Base-by-base conservation (phyloP, 192 early-diverging fungal species). In the Entophlyctis helioformis region DNA sequence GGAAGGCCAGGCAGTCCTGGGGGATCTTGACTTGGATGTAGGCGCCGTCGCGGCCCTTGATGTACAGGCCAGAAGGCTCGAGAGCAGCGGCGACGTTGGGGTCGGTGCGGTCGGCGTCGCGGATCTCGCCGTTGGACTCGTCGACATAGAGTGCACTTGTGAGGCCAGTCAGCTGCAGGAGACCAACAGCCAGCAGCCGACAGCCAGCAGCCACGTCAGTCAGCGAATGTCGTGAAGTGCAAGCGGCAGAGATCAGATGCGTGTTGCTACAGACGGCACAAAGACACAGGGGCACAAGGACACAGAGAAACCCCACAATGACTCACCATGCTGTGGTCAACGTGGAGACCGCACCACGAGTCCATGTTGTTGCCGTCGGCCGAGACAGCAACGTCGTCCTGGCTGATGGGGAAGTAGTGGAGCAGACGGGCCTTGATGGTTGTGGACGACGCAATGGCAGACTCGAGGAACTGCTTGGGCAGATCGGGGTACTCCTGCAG, bases 341-440 rank as follows among this genome's bases (percentile, higher is more conserved):
- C 32, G 46, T 84, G 82, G 66, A 77, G 68, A 13, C 82, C 82
- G 29, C 82, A 81, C 82, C 79, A 82, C 7, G 71, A 70, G 45
- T 73, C 80, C 47, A 66, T 65, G 53, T 60, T 57, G 19, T 53
- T 54, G 19, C 28, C 42, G 28, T 50, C 50, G 22, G 19, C 36
- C 3, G 37, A n/a, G 2, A 29, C 36, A 13, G 33, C 38, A 4
- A 33, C 39, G 6, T 45, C 58, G 16, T 44, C 43, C 29, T 58
- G 48, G 5, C 36, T 36, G 15, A 69, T 53, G 0, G 81, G 76
- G 54, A 71, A 84, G 49, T 84, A 84, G 51, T 84, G 78, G 18
- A 84, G 50, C 20, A 84, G 56, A 10, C 82, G 68, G 16, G 75
- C 78, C 49, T 80, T 84, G 49, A 51, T 60, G 1, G 70, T 75